Base-by-base conservation (phyloP, 306 rosid species). In the Boehmeria nivea region DNA sequence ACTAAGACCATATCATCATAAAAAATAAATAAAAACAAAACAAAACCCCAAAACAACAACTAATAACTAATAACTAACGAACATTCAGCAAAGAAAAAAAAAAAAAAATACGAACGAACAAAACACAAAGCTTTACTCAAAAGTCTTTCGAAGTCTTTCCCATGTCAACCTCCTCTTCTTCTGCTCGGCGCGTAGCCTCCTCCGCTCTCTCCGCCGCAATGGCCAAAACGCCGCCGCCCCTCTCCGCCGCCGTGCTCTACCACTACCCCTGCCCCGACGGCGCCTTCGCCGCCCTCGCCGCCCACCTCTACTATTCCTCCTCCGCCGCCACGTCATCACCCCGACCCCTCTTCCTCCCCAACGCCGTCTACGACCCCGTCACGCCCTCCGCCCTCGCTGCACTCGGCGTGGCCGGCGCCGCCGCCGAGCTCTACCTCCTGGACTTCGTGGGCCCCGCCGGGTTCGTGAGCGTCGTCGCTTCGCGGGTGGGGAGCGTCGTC, bases 221-320 rank as follows among this genome's bases (percentile, higher is more conserved):
- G 44, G 8, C 44, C 44, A 40, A 40, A 40, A 10, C 44, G 23
- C 54, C 54, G 33, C 38, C 38, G 38, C n/a, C 44, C n/a, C 13
- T 10, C 13, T 6, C 23, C 24, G 53, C 82, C 15, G 98, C 98
- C 2, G 66, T 90, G 59, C 79, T 90, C 0, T 87, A 90, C 55
- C 98, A 87, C 65, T 87, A 87, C 23, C 95, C 95, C 0, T 90
- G 98, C 55, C 94, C 95, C 1, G 98, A 90, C 78, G 95, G 95
- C 6, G 91, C 64, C 16, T 84, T 82, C 47, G 88, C 98, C 25
- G 95, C 98, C 20, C 75, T 90, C 15, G 95, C 96, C 1, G 98
- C 98, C 28, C 91, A 82, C 64, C 83, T 91, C 43, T 87, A 72
- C 67, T 91, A 82, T 75, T 80, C 94, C 33, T 4, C 48, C 48